Percentiles rank a stretch among this genome's conserved stretches.
phyloP scores from a whole-genome alignment of 768 basidiomycete species.

The Psilocybe subaeruginosa region DNA sequence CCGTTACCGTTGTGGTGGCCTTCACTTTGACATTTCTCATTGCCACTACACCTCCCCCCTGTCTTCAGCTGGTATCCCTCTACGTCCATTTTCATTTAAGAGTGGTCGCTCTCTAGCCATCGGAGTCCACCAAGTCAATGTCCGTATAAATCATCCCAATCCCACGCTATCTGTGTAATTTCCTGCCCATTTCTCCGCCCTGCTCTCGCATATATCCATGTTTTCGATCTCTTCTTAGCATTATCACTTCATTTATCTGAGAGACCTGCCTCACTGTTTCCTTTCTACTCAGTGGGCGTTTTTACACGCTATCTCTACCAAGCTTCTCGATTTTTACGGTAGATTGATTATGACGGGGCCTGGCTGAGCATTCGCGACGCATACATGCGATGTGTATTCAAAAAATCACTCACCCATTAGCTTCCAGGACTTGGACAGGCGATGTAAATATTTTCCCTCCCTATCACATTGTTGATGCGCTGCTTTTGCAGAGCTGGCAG shows the following conservation, averaged over 20 bases:
- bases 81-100: neutral
- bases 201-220: neutral
- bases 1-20: too few species aligned
- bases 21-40: too few species aligned
- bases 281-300: neutral
- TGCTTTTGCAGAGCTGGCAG: neutral
- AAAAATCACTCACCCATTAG: neutral
- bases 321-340: neutral
- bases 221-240: neutral
- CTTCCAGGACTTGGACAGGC: neutral
- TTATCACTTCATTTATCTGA: neutral
- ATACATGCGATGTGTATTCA: neutral
- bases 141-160: constrained; percentile 13
- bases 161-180: neutral
- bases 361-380: neutral
- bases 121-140: neutral
- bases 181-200: neutral
- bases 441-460: neutral
- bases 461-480: neutral
- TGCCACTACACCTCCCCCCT: too few species aligned
- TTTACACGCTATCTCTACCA: neutral
- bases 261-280: neutral
- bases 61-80: neutral
- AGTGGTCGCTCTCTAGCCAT: neutral
- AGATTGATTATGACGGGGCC: neutral